These are phyloP conservation scores for Lineolata rhizophorae DNA, from an alignment of 495 filamentous ascomycete genomes.

Conservation along the genomic window DNA sequence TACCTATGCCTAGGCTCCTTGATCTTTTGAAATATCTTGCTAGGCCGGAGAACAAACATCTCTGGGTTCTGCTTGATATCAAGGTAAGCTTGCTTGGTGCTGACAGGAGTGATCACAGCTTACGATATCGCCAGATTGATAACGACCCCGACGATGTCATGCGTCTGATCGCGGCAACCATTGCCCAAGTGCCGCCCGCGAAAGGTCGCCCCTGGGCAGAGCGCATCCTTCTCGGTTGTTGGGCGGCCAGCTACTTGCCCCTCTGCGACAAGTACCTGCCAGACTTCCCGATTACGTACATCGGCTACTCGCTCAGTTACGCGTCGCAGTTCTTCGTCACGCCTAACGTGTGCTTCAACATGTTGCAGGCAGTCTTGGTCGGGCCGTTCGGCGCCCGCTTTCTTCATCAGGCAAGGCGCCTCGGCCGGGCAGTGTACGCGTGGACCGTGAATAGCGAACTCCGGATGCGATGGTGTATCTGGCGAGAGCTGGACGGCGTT, in stretches of 20 bases:
- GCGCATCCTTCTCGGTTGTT: constrained; percentile 57
- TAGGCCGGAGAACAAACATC: constrained; percentile 30
- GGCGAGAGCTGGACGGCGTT: constrained; percentile 28
- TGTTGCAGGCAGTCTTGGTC: constrained; percentile 41
- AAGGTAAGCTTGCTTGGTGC: constrained; percentile 35
- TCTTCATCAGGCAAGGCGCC: constrained; percentile 30
- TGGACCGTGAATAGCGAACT: constrained; percentile 72
- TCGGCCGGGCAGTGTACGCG: constrained; percentile 35
- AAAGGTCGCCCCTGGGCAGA: constrained; percentile 36
- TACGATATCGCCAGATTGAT: constrained; percentile 24
- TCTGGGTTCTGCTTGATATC: constrained; percentile 78
- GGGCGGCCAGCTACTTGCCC: constrained; percentile 46
- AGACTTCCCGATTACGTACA: constrained; percentile 42
- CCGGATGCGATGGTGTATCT: constrained; percentile 53
- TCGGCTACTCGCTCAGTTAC: constrained; percentile 46
- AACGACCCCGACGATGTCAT: constrained; percentile 54
- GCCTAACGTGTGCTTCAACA: constrained; percentile 49
- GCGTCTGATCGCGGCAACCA: constrained; percentile 34
- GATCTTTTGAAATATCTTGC: constrained; percentile 57
- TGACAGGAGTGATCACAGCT: not conserved
- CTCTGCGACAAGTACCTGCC: constrained; percentile 38
- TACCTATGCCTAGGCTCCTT: constrained; percentile 48
- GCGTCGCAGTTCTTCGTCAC: constrained; percentile 43
- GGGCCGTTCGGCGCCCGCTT: constrained; percentile 41
- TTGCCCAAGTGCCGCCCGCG: constrained; percentile 27